Base-by-base conservation (phyloP, 176 grass and related monocot genomes). In the Melocanna baccifera region DNA sequence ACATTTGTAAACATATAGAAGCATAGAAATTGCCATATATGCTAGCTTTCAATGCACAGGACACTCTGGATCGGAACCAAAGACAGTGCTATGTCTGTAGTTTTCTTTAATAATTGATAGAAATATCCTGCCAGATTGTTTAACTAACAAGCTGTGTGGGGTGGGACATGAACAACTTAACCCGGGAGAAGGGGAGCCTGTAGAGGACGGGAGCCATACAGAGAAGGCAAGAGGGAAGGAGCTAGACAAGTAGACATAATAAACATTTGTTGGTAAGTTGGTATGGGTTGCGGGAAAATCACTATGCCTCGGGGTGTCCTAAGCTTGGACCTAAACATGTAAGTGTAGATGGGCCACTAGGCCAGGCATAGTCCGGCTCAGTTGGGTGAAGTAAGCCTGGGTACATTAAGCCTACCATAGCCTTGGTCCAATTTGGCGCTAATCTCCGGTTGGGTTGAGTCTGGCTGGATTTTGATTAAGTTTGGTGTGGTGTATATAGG, bases 61-160 rank as follows among this genome's bases (percentile, higher is more conserved):
- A 46, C 34, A 59, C 34, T 70, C 14, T 72, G 80, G 68, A 71
- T 14, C 28, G 13, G 16, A 50, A 51, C 61, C 30, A 64, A 64
- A 28, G 22, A 16, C 29, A 63, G 28, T 23, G 40, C 53, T 77
- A 39, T 36, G 2, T 22, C 12, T 51, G 7, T 67, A 67, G 61
- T 42, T 76, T 61, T 61, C 74, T 77, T 41, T 61, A 77, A 34
- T 75, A 75, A 56, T 75, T 56, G 19, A 23, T 41, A 69, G 9
- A 69, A 41, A 69, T 69, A 41, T 42, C 2, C 9, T 69, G 13
- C 9, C 11, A 13, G 4, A 42, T 41, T 69, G 4, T 42, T 69
- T 23, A 69, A 22, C 11, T 34, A 85, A 55, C 23, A 42, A n/a
- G 57, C n/a, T 59, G n/a, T 59, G 56, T 41, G 25, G 16, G 58